Percentiles rank a stretch among this genome's conserved stretches.
Evolutionary conservation across 176 grass and related monocot species (phyloP).

Genomic region (Cenchrus fungigraminus): DNA sequence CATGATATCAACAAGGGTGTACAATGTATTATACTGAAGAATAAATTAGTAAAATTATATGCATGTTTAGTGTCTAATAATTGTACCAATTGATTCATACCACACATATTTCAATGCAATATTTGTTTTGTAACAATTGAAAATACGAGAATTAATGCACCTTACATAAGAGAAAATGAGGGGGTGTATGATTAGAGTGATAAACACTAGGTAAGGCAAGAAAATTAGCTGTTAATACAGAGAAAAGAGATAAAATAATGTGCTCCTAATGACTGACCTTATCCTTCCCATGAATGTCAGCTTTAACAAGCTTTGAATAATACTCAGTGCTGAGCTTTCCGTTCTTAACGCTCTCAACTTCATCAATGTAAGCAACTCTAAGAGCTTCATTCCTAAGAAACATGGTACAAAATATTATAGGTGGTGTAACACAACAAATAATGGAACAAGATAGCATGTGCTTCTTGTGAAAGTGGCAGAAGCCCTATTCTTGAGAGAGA

Average conservation of each 20-base stretch:
- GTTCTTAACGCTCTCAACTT: slow-evolving; percentile 69
- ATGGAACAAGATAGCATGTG: no score
- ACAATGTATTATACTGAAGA: neutral
- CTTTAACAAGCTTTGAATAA: slow-evolving; percentile 97
- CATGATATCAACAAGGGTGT: neutral
- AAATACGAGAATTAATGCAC: no score
- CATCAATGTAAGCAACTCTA: slow-evolving; percentile 91
- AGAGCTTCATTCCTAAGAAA: slow-evolving; percentile 89
- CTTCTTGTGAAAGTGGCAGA: neutral
- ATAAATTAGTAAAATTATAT: no score
- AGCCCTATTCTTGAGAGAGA: neutral
- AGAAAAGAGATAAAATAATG: neutral
- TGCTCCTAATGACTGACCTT: slow-evolving; percentile 53
- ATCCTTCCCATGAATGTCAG: slow-evolving; percentile 91
- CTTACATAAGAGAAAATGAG: no score
- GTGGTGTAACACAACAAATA: slow-evolving; percentile 3
- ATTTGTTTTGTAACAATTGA: no score
- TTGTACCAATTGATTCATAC: no score
- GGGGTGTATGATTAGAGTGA: neutral
- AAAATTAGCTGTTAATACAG: neutral
- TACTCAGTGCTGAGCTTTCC: slow-evolving; percentile 76
- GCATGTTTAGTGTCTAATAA: no score
- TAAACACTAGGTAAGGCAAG: slow-evolving; percentile 14
- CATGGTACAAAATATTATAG: slow-evolving; percentile 38
- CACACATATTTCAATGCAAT: no score